A percentile compares a stretch with the other conserved stretches of the same genome.
Evolutionary conservation across 2,329 filamentous ascomycete genomes (phyloP).

Genomic region (Neofusicoccum umdonicola): DNA sequence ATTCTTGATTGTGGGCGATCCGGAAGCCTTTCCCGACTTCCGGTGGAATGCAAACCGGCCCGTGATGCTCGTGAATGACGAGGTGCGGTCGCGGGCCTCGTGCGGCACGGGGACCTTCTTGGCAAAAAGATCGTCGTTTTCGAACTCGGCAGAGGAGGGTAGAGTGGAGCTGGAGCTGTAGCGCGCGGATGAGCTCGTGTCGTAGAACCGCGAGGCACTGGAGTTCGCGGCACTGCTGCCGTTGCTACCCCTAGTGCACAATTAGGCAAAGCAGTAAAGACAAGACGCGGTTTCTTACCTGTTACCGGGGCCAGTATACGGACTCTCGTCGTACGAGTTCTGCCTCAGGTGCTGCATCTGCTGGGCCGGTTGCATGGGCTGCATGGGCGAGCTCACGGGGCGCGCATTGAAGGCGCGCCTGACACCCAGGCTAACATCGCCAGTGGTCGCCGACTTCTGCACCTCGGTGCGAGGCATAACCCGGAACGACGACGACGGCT

Average conservation of each 20-base stretch:
- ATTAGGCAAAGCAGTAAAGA: conserved; percentile 2
- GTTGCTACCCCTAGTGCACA: conserved; percentile 35
- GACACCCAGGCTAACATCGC: conserved; percentile 14
- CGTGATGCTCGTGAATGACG: conserved; percentile 15
- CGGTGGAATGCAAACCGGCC: conserved; percentile 16
- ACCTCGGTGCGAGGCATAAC: conserved; percentile 35
- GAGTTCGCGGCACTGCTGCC: conserved; percentile 40
- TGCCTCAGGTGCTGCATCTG: conserved; percentile 3
- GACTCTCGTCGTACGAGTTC: conserved; percentile 23
- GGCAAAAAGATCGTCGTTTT: conserved; percentile 29
- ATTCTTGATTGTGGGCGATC: conserved; percentile 1
- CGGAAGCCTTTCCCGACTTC: conserved; percentile 1
- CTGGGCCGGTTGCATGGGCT: neutral
- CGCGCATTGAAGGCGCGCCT: conserved; percentile 10
- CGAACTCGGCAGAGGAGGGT: conserved; percentile 40
- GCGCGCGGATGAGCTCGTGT: conserved; percentile 31
- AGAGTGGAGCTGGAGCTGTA: conserved; percentile 36
- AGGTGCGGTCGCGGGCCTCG: conserved; percentile 6
- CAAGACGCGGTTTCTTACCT: neutral
- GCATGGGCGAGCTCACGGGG: conserved; percentile 14
- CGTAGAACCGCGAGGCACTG: conserved; percentile 31
- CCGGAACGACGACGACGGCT: conserved; percentile 32
- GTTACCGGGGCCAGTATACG: conserved; percentile 9
- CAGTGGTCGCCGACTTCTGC: conserved; percentile 24
- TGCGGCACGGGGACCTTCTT: conserved; percentile 9